A percentile compares a stretch with the other conserved stretches of the same genome.
Conservation (phyloP, 768 basidiomycete genomes). For the Russula emetica region DNA sequence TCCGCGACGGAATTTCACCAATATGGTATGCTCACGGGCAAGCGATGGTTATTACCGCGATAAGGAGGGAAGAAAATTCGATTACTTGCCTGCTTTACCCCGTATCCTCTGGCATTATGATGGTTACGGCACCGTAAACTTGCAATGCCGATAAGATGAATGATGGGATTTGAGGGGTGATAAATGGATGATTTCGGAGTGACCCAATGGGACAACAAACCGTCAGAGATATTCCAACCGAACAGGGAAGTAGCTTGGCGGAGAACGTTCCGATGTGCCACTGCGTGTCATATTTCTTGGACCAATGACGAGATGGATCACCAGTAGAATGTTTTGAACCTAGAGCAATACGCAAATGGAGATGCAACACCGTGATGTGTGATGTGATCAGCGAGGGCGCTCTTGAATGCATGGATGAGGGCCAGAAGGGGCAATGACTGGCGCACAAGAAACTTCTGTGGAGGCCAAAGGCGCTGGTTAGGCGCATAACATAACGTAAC, state of each 20-base stretch:
- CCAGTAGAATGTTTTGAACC: background rate
- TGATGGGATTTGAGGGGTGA: background rate
- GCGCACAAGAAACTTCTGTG: background rate
- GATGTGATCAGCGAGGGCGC: background rate
- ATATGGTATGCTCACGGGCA: background rate
- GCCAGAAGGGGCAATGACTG: background rate
- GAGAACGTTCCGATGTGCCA: background rate
- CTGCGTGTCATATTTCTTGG: background rate
- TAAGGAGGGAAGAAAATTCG: background rate
- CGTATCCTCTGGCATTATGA: background rate
- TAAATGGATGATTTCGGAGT: slow-evolving; percentile 5
- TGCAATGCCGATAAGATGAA: background rate
- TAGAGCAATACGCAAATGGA: background rate
- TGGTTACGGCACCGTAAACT: background rate
- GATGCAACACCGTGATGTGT: background rate
- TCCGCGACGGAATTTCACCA: slow-evolving; percentile 3
- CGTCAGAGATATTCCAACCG: background rate
- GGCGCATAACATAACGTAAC: no score
- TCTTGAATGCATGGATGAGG: background rate
- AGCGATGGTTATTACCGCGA: background rate
- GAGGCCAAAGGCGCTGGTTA: background rate
- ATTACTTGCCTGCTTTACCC: background rate
- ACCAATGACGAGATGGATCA: slow-evolving; percentile 2
- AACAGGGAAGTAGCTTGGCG: background rate
- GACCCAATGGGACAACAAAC: slow-evolving; percentile 3